phyloP scores from a whole-genome alignment of 192 early-diverging fungal species.

The Podila horticola region DNA sequence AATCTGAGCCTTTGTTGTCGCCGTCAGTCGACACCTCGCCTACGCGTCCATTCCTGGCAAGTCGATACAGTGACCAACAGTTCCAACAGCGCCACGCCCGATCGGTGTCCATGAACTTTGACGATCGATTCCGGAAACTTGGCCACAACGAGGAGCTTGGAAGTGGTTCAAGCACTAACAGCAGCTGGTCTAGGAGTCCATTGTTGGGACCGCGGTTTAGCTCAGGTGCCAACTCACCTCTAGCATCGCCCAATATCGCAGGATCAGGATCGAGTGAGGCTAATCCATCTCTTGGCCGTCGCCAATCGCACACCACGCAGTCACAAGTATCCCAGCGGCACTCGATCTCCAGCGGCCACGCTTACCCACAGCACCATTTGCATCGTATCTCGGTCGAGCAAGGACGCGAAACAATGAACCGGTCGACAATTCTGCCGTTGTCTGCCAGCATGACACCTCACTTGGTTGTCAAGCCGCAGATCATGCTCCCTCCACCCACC shows the following conservation, averaged over 20 bases:
- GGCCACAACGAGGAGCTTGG: constrained; percentile 7
- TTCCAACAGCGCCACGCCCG: constrained; percentile 39
- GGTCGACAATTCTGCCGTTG: constrained; percentile 28
- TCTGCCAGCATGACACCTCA: constrained; percentile 37
- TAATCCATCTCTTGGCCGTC: constrained; percentile 1
- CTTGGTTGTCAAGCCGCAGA: constrained; percentile 47
- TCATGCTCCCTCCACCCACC: constrained; percentile 45
- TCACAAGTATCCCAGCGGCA: constrained; percentile 26
- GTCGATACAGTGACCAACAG: constrained; percentile 18
- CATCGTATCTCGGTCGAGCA: constrained; percentile 36
- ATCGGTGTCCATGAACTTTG: constrained; percentile 43
- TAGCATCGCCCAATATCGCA: constrained; percentile 2
- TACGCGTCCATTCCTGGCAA: constrained; percentile 6
- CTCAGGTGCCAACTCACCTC: constrained; percentile 31
- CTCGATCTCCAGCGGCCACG: constrained; percentile 31
- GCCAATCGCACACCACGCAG: constrained; percentile 18
- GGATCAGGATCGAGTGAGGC: constrained; percentile 3
- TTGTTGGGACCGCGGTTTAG: constrained; percentile 39
- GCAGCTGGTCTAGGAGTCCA: constrained; percentile 43
- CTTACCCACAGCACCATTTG: constrained; percentile 18
- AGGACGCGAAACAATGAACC: constrained; percentile 36
- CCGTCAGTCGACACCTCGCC: constrained; percentile 8
- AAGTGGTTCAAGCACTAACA: constrained; percentile 22
- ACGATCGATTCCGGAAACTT: constrained; percentile 31
- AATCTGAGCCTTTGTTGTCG: neutral